A percentile compares a stretch with the other conserved stretches of the same genome.
phyloP scores from a whole-genome alignment of 495 filamentous ascomycete genomes.

The Halenospora varia region DNA sequence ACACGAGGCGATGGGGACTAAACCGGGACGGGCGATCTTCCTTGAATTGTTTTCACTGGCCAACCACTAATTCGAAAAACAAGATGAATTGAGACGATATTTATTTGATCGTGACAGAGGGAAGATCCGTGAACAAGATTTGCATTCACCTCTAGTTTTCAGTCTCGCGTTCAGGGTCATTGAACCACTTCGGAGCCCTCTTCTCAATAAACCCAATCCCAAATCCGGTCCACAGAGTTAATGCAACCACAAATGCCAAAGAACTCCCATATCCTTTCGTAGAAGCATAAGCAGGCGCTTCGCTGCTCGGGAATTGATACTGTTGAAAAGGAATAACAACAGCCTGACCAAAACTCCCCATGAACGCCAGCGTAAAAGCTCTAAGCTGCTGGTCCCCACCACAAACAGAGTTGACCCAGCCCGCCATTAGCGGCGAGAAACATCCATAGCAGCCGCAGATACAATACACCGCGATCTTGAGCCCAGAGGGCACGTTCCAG shows the following conservation, averaged over 20 bases:
- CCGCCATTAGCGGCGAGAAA: slow-evolving; percentile 46
- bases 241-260: slow-evolving; percentile 3
- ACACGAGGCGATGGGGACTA: no score
- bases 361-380: slow-evolving; percentile 43
- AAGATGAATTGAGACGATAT: no score
- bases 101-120: no score
- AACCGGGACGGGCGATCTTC: no score
- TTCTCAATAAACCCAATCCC: slow-evolving; percentile 2
- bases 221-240: slow-evolving; percentile 3
- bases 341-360: slow-evolving; percentile 49
- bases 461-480: slow-evolving; percentile 47
- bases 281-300: slow-evolving; percentile 44
- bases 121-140: no score
- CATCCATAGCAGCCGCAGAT: slow-evolving; percentile 33
- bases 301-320: slow-evolving; percentile 52
- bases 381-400: slow-evolving; percentile 37
- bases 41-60: no score
- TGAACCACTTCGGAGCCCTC: neutral
- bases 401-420: slow-evolving; percentile 46
- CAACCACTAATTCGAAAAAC: no score
- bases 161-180: no score
- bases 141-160: no score
- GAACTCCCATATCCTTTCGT: neutral
- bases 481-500: slow-evolving; percentile 33
- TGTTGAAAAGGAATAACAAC: slow-evolving; percentile 56